phyloP scores from a whole-genome alignment of 768 basidiomycete genomes.

The Trametes elegans region DNA sequence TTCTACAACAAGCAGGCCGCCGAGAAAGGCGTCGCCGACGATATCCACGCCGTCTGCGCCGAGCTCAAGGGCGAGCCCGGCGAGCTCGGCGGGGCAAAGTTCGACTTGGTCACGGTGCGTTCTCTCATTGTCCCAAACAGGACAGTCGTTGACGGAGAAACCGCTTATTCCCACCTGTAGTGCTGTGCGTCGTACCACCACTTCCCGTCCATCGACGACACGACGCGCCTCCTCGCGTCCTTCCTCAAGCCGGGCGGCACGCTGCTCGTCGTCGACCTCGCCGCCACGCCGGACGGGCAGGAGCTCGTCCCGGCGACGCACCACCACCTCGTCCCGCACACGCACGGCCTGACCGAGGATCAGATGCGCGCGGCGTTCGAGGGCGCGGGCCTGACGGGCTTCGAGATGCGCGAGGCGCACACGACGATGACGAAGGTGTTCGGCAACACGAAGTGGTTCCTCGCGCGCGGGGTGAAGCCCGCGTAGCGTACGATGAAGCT shows the following conservation, averaged over 20 bases:
- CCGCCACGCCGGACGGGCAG: slow-evolving; percentile 29
- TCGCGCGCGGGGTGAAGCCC: slow-evolving; percentile 5
- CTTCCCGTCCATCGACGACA: slow-evolving; percentile 45
- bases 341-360: slow-evolving; percentile 48
- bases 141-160: not conserved
- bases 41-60: slow-evolving; percentile 61
- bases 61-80: slow-evolving; percentile 49
- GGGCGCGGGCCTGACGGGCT: slow-evolving; percentile 47
- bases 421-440: slow-evolving; percentile 29
- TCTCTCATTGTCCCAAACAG: not conserved
- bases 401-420: slow-evolving; percentile 35
- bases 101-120: slow-evolving; percentile 72
- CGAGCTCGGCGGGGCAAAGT: slow-evolving; percentile 52
- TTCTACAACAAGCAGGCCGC: slow-evolving; percentile 54
- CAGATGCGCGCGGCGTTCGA: slow-evolving; percentile 52
- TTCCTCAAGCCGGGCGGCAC: slow-evolving; percentile 63
- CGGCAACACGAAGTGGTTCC: slow-evolving; percentile 26
- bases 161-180: too few relatives aligned
- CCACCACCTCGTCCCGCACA: slow-evolving; percentile 53
- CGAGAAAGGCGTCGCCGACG: slow-evolving; percentile 59
- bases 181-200: slow-evolving; percentile 68
- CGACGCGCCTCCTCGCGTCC: slow-evolving; percentile 50
- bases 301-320: slow-evolving; percentile 36
- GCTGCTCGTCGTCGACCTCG: slow-evolving; percentile 57
- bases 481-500: too few relatives aligned